A percentile compares a stretch with the other conserved stretches of the same genome.
These are phyloP conservation scores for Volutella citrinella DNA, from an alignment of 2,329 filamentous ascomycete species.

Conservation along the genomic window DNA sequence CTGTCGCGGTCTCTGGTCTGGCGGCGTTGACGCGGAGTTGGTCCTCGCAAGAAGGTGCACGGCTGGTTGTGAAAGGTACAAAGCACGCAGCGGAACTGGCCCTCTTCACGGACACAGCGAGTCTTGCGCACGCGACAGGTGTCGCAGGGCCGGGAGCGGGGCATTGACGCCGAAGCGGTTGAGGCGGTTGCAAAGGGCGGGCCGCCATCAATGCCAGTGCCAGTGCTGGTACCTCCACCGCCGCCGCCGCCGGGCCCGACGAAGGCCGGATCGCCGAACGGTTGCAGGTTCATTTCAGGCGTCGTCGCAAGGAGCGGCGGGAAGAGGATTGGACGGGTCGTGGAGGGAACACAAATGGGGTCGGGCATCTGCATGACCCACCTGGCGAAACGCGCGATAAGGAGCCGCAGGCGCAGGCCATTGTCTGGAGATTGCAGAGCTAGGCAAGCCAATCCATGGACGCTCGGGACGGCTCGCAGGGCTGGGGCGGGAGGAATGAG, in stretches of 20 bases:
- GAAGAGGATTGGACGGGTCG: too few species aligned
- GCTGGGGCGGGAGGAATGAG: too few species aligned
- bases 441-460: too few species aligned
- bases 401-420: too few species aligned
- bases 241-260: constrained; percentile 10
- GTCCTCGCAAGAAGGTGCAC: constrained; percentile 58
- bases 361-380: too few species aligned
- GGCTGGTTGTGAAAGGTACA: constrained; percentile 66
- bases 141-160: constrained; percentile 51
- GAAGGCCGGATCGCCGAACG: too few species aligned
- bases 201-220: constrained; percentile 5
- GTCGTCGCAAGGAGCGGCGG: too few species aligned
- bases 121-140: constrained; percentile 64
- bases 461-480: too few species aligned
- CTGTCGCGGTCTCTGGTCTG: constrained; percentile 20
- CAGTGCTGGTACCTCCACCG: constrained; percentile 2
- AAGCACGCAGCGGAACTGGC: constrained; percentile 56
- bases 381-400: too few species aligned
- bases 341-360: too few species aligned
- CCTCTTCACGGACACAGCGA: constrained; percentile 62
- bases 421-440: too few species aligned
- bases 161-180: constrained; percentile 8
- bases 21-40: constrained; percentile 29
- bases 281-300: too few species aligned
- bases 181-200: constrained; percentile 4